A percentile compares a stretch with the other conserved stretches of the same genome.
Evolutionary conservation across 495 filamentous ascomycete species (phyloP).

Genomic region (Tetracladium marchalianum): DNA sequence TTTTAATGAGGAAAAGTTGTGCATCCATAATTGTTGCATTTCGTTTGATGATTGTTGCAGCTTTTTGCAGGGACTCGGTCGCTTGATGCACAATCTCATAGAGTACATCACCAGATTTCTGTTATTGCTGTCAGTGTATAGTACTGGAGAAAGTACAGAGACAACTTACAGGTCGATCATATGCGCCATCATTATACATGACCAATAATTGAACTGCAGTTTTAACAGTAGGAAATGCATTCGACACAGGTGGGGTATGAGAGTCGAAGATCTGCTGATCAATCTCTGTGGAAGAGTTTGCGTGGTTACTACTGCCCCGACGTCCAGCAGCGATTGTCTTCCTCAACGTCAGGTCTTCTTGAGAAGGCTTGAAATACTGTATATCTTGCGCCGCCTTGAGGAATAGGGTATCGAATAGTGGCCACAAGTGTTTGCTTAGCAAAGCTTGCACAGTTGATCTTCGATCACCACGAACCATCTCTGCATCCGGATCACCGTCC

Average conservation of each 20-base stretch:
- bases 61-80: conserved; percentile 37
- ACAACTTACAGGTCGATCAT: conserved; percentile 30
- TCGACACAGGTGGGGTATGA: conserved; percentile 9
- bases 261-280: conserved; percentile 35
- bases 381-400: conserved; percentile 43
- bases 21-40: conserved; percentile 48
- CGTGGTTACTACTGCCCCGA: conserved; percentile 34
- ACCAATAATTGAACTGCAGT: conserved; percentile 18
- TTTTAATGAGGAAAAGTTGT: conserved; percentile 78
- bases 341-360: conserved; percentile 51
- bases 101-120: conserved; percentile 40
- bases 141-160: neutral
- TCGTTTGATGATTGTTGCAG: conserved; percentile 34
- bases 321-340: conserved; percentile 27
- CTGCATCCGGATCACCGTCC: conserved; percentile 55
- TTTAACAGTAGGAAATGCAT: conserved; percentile 18
- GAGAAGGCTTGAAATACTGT: conserved; percentile 55
- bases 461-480: conserved; percentile 64
- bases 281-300: conserved; percentile 29
- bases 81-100: conserved; percentile 29
- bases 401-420: conserved; percentile 37
- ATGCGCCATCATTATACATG: conserved; percentile 28
- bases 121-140: conserved; percentile 4
- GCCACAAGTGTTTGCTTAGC: conserved; percentile 41
- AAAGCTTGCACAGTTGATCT: conserved; percentile 53